phyloP scores from a whole-genome alignment of 768 basidiomycete species.

The Atractiella rhizophila region DNA sequence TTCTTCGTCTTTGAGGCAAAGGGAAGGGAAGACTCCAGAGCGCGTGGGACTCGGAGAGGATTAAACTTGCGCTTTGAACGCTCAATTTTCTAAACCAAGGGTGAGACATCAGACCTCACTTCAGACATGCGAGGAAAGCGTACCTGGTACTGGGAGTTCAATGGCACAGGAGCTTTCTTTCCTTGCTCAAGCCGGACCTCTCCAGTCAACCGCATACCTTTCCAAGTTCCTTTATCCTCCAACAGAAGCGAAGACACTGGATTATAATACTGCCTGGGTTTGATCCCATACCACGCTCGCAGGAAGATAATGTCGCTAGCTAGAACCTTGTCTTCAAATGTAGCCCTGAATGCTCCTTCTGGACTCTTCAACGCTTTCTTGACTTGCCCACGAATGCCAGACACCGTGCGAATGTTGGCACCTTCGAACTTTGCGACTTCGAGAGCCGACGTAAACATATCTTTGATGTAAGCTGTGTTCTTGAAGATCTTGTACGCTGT shows the following conservation, averaged over 20 bases:
- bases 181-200: constrained; percentile 68
- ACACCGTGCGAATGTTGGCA: constrained; percentile 82
- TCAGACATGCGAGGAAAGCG: constrained; percentile 2
- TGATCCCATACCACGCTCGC: constrained; percentile 84
- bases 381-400: constrained; percentile 82
- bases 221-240: constrained; percentile 49
- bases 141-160: constrained; percentile 68
- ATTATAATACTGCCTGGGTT: constrained; percentile 87
- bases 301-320: constrained; percentile 91
- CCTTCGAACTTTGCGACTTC: constrained; percentile 98
- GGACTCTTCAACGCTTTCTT: constrained; percentile 91
- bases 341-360: constrained; percentile 81
- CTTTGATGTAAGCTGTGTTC: constrained; percentile 91
- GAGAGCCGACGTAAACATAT: constrained; percentile 80
- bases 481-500: constrained; percentile 74
- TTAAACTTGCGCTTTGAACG: constrained; percentile 69
- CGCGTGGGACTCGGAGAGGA: constrained; percentile 59
- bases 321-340: constrained; percentile 91
- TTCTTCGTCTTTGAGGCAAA: constrained; percentile 78
- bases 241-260: constrained; percentile 76
- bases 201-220: constrained; percentile 86
- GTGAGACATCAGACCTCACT: neutral
- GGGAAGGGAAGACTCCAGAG: constrained; percentile 69
- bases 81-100: constrained; percentile 31
- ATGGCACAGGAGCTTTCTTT: constrained; percentile 48